Conservation (phyloP, 2,329 filamentous ascomycete genomes). For the Fusarium veterinarium region DNA sequence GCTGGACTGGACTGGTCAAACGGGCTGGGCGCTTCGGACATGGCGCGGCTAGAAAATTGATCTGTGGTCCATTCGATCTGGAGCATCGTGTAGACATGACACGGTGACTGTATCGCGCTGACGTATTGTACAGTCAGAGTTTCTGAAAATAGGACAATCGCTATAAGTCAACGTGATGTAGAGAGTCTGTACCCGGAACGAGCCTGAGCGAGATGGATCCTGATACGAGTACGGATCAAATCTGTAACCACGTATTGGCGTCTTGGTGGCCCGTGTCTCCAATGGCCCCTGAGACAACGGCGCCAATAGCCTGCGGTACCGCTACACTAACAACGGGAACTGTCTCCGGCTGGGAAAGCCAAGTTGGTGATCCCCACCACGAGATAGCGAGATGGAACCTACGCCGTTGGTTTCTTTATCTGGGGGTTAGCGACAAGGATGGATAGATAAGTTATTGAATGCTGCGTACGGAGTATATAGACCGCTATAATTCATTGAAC, state of each 20-base stretch:
- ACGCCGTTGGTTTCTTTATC: background rate
- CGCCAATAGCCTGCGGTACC: slow-evolving; percentile 36
- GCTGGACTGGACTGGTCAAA: slow-evolving; percentile 13
- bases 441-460: background rate
- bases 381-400: slow-evolving; percentile 17
- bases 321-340: slow-evolving; percentile 44
- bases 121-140: slow-evolving; percentile 23
- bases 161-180: background rate
- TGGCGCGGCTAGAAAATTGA: slow-evolving; percentile 31
- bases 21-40: slow-evolving; percentile 24
- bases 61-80: slow-evolving; percentile 20
- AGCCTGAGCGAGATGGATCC: slow-evolving; percentile 26
- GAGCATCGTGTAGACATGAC: slow-evolving; percentile 29
- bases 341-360: slow-evolving; percentile 41
- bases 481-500: background rate
- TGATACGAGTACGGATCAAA: slow-evolving; percentile 40
- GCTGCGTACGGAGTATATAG: background rate
- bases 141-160: slow-evolving; percentile 23
- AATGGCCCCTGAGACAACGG: slow-evolving; percentile 39
- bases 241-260: slow-evolving; percentile 14
- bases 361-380: slow-evolving; percentile 28
- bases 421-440: background rate
- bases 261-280: slow-evolving; percentile 6
- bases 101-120: slow-evolving; percentile 23
- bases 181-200: slow-evolving; percentile 11